phyloP scores from a whole-genome alignment of 2,329 filamentous ascomycete genomes.

The Chrysosporium keratinophilum region DNA sequence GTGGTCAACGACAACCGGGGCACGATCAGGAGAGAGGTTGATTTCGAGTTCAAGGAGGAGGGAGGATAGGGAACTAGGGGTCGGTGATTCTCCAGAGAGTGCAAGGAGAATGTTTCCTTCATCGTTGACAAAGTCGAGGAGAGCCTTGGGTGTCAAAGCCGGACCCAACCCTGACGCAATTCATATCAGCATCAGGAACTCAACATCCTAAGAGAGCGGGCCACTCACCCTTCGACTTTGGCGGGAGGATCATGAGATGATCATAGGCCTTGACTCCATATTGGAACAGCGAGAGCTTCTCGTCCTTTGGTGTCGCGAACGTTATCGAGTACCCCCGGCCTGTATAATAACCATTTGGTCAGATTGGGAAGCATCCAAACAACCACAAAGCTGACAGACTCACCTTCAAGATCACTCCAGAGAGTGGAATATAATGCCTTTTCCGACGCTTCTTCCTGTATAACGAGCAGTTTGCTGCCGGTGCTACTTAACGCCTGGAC shows the following conservation, averaged over 20 bases:
- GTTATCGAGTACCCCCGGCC: conserved; percentile 71
- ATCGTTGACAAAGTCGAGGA: conserved; percentile 85
- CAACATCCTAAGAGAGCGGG: neutral
- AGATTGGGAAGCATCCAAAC: conserved; percentile 1
- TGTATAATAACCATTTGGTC: conserved; percentile 33
- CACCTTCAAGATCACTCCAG: conserved; percentile 41
- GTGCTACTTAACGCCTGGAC: conserved; percentile 63
- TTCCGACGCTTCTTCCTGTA: conserved; percentile 72
- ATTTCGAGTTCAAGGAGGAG: conserved; percentile 84
- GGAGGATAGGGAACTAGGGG: conserved; percentile 62
- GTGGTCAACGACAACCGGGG: conserved; percentile 80
- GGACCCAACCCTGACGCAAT: conserved; percentile 64
- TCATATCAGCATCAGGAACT: conserved; percentile 19
- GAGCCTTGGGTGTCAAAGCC: conserved; percentile 69
- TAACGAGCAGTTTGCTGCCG: conserved; percentile 70
- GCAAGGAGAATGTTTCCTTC: conserved; percentile 84
- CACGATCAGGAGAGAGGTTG: conserved; percentile 72
- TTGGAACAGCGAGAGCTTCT: conserved; percentile 65
- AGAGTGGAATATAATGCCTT: conserved; percentile 77
- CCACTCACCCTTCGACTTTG: conserved; percentile 69
- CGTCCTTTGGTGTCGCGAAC: conserved; percentile 74
- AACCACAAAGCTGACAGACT: conserved; percentile 10
- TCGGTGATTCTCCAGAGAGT: conserved; percentile 60
- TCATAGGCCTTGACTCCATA: conserved; percentile 84
- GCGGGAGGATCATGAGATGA: conserved; percentile 79